phyloP scores from a whole-genome alignment of 352 stramenopile species.

The Phytophthora megakarya region DNA sequence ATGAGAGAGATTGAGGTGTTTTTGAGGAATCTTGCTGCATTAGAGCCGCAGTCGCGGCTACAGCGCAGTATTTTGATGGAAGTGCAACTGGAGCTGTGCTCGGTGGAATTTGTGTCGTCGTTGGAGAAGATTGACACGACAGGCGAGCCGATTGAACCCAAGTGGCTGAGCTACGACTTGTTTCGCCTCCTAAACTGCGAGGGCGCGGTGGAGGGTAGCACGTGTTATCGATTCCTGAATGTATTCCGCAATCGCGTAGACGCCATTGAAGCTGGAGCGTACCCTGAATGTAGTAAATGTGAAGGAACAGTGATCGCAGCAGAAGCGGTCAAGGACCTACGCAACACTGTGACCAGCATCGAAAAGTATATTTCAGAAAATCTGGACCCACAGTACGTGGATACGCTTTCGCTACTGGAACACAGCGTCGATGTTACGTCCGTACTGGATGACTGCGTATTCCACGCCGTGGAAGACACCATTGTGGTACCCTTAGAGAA shows the following conservation, averaged over 20 bases:
- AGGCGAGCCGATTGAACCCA: conserved; percentile 65
- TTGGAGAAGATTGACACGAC: conserved; percentile 78
- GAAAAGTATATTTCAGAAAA: conserved; percentile 79
- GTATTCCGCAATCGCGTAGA: conserved; percentile 75
- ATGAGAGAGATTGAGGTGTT: conserved; percentile 77
- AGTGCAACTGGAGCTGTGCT: conserved; percentile 78
- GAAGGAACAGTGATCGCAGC: conserved; percentile 56
- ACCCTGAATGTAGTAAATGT: conserved; percentile 55
- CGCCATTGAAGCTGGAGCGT: conserved; percentile 68
- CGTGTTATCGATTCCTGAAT: conserved; percentile 77
- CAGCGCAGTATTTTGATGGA: conserved; percentile 67
- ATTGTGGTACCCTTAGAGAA: conserved; percentile 76
- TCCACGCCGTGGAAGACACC: conserved; percentile 77
- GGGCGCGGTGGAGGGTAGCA: conserved; percentile 67
- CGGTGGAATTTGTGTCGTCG: conserved; percentile 72
- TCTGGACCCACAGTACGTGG: conserved; percentile 66
- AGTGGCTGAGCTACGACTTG: conserved; percentile 80
- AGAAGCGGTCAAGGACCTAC: conserved; percentile 67
- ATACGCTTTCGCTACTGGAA: conserved; percentile 63
- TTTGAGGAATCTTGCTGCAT: conserved; percentile 66
- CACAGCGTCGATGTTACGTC: conserved; percentile 59
- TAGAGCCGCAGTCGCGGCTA: conserved; percentile 63
- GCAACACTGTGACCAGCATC: conserved; percentile 72
- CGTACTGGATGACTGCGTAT: conserved; percentile 72
- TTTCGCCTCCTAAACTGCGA: conserved; percentile 74